These are phyloP conservation scores for Cutaneotrichosporon spelunceum DNA, from an alignment of 1,284 basidiomycete species.

Conservation along the genomic window DNA sequence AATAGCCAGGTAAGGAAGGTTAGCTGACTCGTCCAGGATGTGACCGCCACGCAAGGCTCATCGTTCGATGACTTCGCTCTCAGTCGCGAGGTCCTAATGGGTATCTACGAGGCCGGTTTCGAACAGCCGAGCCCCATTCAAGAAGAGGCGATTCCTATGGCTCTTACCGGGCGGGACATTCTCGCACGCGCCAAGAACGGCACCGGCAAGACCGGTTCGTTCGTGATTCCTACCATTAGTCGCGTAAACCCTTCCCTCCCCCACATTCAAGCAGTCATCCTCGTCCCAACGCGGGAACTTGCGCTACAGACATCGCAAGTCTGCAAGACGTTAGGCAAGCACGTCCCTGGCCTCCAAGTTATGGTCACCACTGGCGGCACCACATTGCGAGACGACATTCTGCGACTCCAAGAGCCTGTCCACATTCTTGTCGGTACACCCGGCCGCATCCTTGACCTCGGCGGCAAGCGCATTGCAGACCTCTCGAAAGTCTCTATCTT, in stretches of 20 bases:
- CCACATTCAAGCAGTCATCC: constrained; percentile 91
- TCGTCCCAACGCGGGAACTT: constrained; percentile 92
- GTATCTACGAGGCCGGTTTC: constrained; percentile 95
- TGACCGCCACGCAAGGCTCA: constrained; percentile 81
- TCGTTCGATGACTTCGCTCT: constrained; percentile 87
- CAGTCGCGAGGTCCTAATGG: constrained; percentile 78
- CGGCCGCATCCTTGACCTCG: constrained; percentile 91
- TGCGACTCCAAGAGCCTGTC: constrained; percentile 83
- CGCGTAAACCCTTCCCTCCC: constrained; percentile 79
- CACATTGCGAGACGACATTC: constrained; percentile 95
- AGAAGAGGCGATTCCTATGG: constrained; percentile 91
- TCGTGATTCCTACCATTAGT: constrained; percentile 94
- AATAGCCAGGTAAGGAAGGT: background rate
- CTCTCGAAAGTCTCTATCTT: constrained; percentile 92
- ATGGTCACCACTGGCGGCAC: constrained; percentile 99
- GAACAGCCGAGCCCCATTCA: constrained; percentile 96
- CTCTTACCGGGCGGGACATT: constrained; percentile 81
- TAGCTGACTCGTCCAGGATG: constrained; percentile 58
- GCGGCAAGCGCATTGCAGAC: constrained; percentile 90
- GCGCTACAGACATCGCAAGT: constrained; percentile 96
- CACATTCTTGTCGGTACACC: constrained; percentile 97
- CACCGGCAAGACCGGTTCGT: constrained; percentile 75
- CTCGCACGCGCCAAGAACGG: constrained; percentile 62
- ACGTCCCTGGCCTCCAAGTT: constrained; percentile 82
- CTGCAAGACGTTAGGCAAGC: constrained; percentile 94